These are phyloP conservation scores for Cyclospora cayetanensis DNA, from an alignment of 169 alveolate species.

Conservation along the genomic window DNA sequence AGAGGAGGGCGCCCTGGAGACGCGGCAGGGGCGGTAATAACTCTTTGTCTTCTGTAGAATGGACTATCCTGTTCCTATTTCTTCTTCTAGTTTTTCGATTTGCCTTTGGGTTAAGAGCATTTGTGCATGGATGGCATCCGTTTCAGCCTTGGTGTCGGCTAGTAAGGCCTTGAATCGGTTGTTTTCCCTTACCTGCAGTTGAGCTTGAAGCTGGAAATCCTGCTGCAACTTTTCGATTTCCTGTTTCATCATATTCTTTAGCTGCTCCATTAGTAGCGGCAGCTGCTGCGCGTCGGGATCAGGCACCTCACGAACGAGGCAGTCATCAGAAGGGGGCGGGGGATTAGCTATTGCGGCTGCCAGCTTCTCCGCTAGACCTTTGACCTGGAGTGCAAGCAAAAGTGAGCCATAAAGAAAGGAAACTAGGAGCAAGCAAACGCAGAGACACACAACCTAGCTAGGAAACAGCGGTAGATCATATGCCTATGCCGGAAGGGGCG, in stretches of 20 bases:
- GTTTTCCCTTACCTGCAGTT: neutral
- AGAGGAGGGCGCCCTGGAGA: no score
- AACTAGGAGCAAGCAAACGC: no score
- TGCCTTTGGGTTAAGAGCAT: neutral
- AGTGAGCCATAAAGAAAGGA: no score
- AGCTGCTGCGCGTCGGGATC: neutral
- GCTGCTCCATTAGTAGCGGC: neutral
- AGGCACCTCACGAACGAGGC: neutral
- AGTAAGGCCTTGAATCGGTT: neutral
- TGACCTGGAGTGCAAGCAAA: neutral
- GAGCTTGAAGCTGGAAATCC: neutral
- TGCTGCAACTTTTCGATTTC: neutral
- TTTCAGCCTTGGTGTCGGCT: neutral
- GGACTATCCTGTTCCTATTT: neutral
- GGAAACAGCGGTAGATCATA: no score
- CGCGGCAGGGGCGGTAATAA: no score
- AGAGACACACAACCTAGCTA: no score
- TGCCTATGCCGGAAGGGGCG: no score
- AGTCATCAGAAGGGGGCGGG: neutral
- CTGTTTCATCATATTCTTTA: neutral
- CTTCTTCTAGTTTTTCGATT: neutral
- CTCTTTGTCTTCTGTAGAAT: no score
- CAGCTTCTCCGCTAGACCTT: neutral
- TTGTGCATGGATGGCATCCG: neutral
- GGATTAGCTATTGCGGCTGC: neutral